A percentile compares a stretch with the other conserved stretches of the same genome.
These are phyloP conservation scores for Emergomyces orientalis DNA, from an alignment of 2,329 filamentous ascomycete species.

Conservation along the genomic window DNA sequence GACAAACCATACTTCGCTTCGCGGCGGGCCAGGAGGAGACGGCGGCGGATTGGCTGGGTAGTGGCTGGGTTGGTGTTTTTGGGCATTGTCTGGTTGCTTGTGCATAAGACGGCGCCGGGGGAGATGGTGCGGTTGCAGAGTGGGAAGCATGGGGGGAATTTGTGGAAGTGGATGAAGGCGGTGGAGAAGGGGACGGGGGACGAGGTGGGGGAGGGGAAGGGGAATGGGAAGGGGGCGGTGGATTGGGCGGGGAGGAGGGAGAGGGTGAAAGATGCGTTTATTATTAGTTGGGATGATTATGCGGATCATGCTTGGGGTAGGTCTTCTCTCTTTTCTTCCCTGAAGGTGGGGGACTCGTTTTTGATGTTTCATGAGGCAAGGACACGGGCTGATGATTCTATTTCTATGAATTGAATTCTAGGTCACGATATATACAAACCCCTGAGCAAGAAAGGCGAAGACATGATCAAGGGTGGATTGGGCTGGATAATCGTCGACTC, in stretches of 20 bases:
- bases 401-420: constrained; percentile 26
- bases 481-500: constrained; percentile 98
- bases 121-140: constrained; percentile 13
- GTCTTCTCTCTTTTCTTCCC: constrained; percentile 26
- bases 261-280: constrained; percentile 79
- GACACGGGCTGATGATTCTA: constrained; percentile 17
- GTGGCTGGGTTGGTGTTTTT: constrained; percentile 48
- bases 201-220: constrained; percentile 21
- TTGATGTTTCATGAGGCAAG: constrained; percentile 18
- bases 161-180: constrained; percentile 50
- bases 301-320: constrained; percentile 88
- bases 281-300: constrained; percentile 87
- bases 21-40: constrained; percentile 40
- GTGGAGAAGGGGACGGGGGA: constrained; percentile 37
- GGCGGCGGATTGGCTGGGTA: constrained; percentile 50
- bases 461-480: constrained; percentile 82
- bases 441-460: constrained; percentile 62
- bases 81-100: constrained; percentile 57
- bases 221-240: constrained; percentile 31
- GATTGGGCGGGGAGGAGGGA: constrained; percentile 74
- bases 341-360: constrained; percentile 6
- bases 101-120: constrained; percentile 6
- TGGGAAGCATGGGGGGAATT: constrained; percentile 28
- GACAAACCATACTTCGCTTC: constrained; percentile 76
- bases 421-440: constrained; percentile 83